Percentiles rank a stretch among this genome's conserved stretches.
Conservation (phyloP, 1,284 basidiomycete species). For the Hypsizygus ulmarius region DNA sequence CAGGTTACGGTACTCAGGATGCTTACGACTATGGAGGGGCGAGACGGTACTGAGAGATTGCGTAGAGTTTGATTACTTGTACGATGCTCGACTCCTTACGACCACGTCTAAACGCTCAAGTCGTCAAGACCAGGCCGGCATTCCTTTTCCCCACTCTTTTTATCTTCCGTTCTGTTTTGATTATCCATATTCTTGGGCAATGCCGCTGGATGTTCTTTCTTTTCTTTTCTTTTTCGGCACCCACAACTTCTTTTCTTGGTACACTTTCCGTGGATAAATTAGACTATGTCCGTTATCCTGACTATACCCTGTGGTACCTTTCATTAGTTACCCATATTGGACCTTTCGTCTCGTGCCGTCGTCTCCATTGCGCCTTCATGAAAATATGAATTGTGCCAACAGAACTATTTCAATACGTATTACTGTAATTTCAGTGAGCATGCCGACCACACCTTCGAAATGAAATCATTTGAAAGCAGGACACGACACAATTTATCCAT, state of each 20-base stretch:
- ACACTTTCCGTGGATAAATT: slow-evolving; percentile 8
- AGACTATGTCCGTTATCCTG: slow-evolving; percentile 9
- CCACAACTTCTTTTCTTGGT: slow-evolving; percentile 7
- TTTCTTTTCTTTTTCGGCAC: slow-evolving; percentile 25
- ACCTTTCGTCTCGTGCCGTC: slow-evolving; percentile 1
- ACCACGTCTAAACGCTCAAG: slow-evolving; percentile 15
- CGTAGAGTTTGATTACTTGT: slow-evolving; percentile 4
- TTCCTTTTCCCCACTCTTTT: slow-evolving; percentile 21
- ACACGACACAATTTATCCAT: no score
- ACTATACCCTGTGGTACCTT: slow-evolving; percentile 14
- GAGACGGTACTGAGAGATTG: slow-evolving; percentile 13
- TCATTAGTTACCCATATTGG: slow-evolving; percentile 5
- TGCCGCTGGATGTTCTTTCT: slow-evolving; percentile 30
- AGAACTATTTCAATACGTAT: no score
- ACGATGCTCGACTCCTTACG: slow-evolving; percentile 10
- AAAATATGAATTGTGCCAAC: neutral
- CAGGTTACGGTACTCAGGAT: slow-evolving; percentile 38
- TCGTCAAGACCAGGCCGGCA: slow-evolving; percentile 19
- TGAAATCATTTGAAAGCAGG: no score
- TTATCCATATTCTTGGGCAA: slow-evolving; percentile 10
- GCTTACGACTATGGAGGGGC: slow-evolving; percentile 29
- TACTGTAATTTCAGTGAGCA: no score
- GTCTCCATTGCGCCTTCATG: neutral
- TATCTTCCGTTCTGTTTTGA: slow-evolving; percentile 19
- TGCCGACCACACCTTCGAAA: no score